A percentile compares a stretch with the other conserved stretches of the same genome.
Conservation (phyloP, 257 asterid species). For the Ocimum tenuiflorum region DNA sequence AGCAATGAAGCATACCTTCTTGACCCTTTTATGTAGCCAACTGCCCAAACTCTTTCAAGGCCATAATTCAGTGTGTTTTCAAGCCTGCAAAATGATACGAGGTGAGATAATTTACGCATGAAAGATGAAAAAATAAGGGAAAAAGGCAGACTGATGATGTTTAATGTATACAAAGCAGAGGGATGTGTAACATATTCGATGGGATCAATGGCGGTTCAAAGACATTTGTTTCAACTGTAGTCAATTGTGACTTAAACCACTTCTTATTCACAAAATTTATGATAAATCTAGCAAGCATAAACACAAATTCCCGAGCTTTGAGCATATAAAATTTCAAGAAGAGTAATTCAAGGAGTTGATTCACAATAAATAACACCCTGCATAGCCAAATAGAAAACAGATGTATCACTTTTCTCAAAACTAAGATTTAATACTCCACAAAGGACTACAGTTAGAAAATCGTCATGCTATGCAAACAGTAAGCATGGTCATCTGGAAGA, state of each 20-base stretch:
- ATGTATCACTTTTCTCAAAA: neutral
- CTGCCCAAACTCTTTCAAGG: conserved; percentile 98
- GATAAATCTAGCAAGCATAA: conserved; percentile 4
- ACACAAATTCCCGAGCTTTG: neutral
- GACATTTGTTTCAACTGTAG: neutral
- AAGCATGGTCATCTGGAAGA: neutral
- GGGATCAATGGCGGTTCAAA: neutral
- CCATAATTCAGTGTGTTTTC: conserved; percentile 98
- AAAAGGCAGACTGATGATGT: neutral
- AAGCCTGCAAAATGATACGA: conserved; percentile 51
- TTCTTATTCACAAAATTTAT: neutral
- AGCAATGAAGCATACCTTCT: conserved; percentile 54
- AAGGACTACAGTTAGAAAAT: neutral
- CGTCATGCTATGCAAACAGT: neutral
- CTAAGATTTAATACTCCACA: neutral
- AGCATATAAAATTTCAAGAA: neutral
- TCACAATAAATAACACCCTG: neutral
- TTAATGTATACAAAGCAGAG: neutral
- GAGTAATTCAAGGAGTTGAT: neutral
- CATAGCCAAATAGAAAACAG: neutral
- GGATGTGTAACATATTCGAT: neutral
- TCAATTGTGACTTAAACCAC: neutral
- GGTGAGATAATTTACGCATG: conserved; percentile 16
- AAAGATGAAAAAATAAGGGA: neutral
- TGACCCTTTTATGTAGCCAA: conserved; percentile 89